These are phyloP conservation scores for Trichocomaceae sp. DNA, from an alignment of 2,329 filamentous ascomycete genomes.

Conservation along the genomic window DNA sequence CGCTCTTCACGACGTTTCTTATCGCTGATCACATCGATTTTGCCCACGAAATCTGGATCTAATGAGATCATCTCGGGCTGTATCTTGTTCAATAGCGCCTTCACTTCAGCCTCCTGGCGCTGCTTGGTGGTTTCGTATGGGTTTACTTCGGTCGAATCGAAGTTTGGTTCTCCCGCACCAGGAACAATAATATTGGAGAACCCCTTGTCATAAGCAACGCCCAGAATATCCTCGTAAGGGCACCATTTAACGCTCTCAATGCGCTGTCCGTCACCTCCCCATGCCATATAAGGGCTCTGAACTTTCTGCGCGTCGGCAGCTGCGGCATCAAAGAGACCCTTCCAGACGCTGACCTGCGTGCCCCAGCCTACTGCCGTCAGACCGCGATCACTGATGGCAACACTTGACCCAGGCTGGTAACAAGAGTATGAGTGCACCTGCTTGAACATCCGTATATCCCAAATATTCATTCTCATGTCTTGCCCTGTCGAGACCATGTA, in stretches of 20 bases:
- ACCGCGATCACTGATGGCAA: slow-evolving; percentile 82
- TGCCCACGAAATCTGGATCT: slow-evolving; percentile 86
- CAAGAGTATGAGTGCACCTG: slow-evolving; percentile 88
- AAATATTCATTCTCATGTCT: slow-evolving; percentile 85
- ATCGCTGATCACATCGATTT: slow-evolving; percentile 72
- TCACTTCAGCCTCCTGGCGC: slow-evolving; percentile 86
- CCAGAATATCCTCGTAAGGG: slow-evolving; percentile 88
- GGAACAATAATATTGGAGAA: slow-evolving; percentile 88
- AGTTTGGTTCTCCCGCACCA: slow-evolving; percentile 94
- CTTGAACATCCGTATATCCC: slow-evolving; percentile 91
- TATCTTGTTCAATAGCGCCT: slow-evolving; percentile 83
- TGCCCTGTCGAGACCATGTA: slow-evolving; percentile 96
- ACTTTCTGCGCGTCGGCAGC: slow-evolving; percentile 67
- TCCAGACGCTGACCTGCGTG: slow-evolving; percentile 84
- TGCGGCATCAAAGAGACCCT: slow-evolving; percentile 74
- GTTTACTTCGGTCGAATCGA: slow-evolving; percentile 86
- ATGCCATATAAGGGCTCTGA: slow-evolving; percentile 83
- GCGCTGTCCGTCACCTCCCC: slow-evolving; percentile 76
- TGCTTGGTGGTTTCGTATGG: slow-evolving; percentile 92
- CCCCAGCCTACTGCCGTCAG: slow-evolving; percentile 88
- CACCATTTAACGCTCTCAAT: slow-evolving; percentile 86
- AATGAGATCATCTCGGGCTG: slow-evolving; percentile 95
- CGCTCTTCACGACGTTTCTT: slow-evolving; percentile 69
- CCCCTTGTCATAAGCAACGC: slow-evolving; percentile 73
- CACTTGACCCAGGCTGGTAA: slow-evolving; percentile 69